Evolutionary conservation across 129 eudicot genomes (phyloP), one percentile per base, ranked within the genome.

Genomic region (Lonicera japonica): DNA sequence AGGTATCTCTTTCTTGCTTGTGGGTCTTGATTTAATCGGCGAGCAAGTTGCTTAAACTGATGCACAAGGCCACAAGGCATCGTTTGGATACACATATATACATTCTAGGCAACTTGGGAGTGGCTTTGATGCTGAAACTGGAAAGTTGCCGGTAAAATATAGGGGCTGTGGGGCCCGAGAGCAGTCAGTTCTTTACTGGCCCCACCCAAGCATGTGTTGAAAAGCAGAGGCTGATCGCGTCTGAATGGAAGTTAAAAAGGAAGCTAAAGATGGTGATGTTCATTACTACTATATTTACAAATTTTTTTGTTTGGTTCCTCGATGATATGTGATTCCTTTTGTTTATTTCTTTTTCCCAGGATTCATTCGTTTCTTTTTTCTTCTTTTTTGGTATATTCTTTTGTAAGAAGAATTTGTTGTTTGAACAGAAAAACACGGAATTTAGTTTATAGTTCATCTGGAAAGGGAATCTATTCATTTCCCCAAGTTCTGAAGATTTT

Each of bases 1-100:
- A 70, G 97, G 97, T 6, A 14, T 86, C 4, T 90, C 97, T n/a
- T 90, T 90, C 75, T 76, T 90, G 67, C 85, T 90, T 40, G 97
- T 90, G 56, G 97, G 97, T n/a, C 79, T 90, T 16, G 97, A 90
- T 68, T 80, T 90, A 69, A 90, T 90, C 11, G 97, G 97, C 17
- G 95, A 90, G 82, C 97, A 90, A 73, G 82, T 90, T 15, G 91
- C 78, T 50, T 71, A 63, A 39, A 43, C 5, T 38, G 10, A n/a
- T 38, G 43, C n/a, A 38, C 10, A 38, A 38, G 43, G 10, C 10
- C 10, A 38, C 43, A 38, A 38, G 43, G n/a, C n/a, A n/a, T n/a
- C n/a, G n/a, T n/a, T n/a, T n/a, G 6, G 36, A 29, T 29, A 29
- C 36, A 6, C 36, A 29, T 29, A 29, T 29, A 29, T 29, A 29